Evolutionary conservation across 371 early-diverging fungal species (phyloP).

Genomic region (Mucor circinelloides): DNA sequence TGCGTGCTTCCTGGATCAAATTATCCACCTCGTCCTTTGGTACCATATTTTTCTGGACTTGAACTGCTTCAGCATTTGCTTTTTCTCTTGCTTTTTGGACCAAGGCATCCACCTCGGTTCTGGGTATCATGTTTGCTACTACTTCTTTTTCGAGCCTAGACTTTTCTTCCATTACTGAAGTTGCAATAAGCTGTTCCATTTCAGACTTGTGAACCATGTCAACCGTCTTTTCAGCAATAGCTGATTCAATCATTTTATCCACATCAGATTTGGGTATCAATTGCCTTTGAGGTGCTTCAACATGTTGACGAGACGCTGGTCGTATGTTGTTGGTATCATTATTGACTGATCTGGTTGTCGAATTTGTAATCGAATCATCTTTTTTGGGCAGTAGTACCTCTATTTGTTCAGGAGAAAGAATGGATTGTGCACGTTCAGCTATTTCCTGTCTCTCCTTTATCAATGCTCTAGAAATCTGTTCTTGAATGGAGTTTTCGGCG

Average conservation of each 20-base stretch:
- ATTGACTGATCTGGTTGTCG: neutral
- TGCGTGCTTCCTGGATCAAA: neutral
- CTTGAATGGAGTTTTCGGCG: neutral
- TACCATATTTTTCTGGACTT: neutral
- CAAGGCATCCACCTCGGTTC: neutral
- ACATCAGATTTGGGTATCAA: slow-evolving; percentile 18
- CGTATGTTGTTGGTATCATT: neutral
- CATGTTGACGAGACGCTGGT: neutral
- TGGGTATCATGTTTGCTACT: neutral
- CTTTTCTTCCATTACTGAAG: neutral
- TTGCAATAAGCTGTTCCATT: neutral
- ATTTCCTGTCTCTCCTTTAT: slow-evolving; percentile 16
- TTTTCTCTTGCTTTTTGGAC: slow-evolving; percentile 1
- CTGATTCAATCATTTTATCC: slow-evolving; percentile 10
- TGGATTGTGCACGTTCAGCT: slow-evolving; percentile 10
- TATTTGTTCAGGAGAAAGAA: slow-evolving; percentile 22
- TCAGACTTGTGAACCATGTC: slow-evolving; percentile 14
- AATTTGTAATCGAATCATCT: neutral
- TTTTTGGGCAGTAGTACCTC: slow-evolving; percentile 2
- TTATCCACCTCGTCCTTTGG: neutral
- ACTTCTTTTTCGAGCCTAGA: neutral
- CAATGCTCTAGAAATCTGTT: slow-evolving; percentile 8
- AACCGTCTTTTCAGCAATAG: neutral
- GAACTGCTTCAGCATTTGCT: neutral
- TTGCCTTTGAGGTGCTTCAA: neutral